A percentile compares a stretch with the other conserved stretches of the same genome.
Evolutionary conservation across 768 basidiomycete genomes (phyloP).

Genomic region (Arthromyces matolae): DNA sequence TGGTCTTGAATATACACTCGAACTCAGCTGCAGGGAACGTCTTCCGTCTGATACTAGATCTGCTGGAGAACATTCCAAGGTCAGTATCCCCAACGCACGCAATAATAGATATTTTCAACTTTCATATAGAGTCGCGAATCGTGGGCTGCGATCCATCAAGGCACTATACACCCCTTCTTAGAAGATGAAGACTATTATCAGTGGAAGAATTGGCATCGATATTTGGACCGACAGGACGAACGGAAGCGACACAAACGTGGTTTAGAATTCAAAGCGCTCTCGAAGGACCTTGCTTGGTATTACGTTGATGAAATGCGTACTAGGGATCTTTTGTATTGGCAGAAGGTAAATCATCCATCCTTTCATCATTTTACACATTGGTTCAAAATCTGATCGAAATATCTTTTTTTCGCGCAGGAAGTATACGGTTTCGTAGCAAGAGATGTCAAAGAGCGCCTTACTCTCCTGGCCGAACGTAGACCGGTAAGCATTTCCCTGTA

Average conservation of each 20-base stretch:
- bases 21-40: constrained; percentile 36
- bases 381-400: not conserved
- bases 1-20: constrained; percentile 41
- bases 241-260: constrained; percentile 27
- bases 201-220: constrained; percentile 45
- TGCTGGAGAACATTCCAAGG: constrained; percentile 39
- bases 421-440: constrained; percentile 26
- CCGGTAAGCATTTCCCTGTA: constrained; percentile 23
- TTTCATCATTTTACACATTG: not conserved
- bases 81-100: too few relatives aligned
- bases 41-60: constrained; percentile 28
- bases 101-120: not conserved
- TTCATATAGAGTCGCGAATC: constrained; percentile 37
- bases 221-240: constrained; percentile 36
- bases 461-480: constrained; percentile 22
- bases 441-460: constrained; percentile 29
- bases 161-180: constrained; percentile 33
- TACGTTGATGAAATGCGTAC: constrained; percentile 35
- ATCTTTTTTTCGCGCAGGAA: too few relatives aligned
- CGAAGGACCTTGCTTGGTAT: constrained; percentile 30
- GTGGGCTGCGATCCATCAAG: constrained; percentile 40
- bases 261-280: constrained; percentile 28
- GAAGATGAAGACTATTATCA: constrained; percentile 39
- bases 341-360: constrained; percentile 21
- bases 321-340: constrained; percentile 33